Conservation (phyloP, 441 rosid genomes). For the Pelargonium citronellum region DNA sequence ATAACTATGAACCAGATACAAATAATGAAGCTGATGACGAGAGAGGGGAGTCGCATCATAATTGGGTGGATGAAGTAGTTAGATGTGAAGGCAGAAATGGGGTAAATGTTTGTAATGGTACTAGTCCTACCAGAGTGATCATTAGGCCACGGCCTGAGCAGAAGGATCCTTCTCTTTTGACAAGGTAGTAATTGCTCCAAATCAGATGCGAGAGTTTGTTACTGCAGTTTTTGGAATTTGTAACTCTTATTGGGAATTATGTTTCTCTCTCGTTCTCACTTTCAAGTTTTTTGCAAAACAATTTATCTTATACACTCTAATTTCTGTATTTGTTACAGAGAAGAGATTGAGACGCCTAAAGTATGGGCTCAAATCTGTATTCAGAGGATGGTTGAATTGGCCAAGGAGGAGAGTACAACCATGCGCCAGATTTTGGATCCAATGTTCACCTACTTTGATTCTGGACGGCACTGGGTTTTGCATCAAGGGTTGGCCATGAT, state of each 20-base stretch:
- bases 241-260: not conserved
- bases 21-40: constrained; percentile 39
- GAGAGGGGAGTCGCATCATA: constrained; percentile 62
- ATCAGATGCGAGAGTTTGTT: not conserved
- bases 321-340: constrained; percentile 38
- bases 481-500: constrained; percentile 65
- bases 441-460: constrained; percentile 73
- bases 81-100: constrained; percentile 79
- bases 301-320: not conserved
- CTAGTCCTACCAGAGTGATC: constrained; percentile 48
- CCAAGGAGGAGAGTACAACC: constrained; percentile 87
- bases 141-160: constrained; percentile 55
- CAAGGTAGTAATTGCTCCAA: constrained; percentile 44
- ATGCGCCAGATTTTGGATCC: constrained; percentile 81
- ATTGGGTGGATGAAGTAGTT: constrained; percentile 96
- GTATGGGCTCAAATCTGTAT: constrained; percentile 94
- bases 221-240: not conserved
- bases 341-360: constrained; percentile 76
- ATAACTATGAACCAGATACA: constrained; percentile 62
- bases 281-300: not conserved
- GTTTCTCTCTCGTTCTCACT: not conserved
- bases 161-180: constrained; percentile 76
- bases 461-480: constrained; percentile 67
- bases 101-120: constrained; percentile 32
- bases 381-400: constrained; percentile 86